phyloP scores from a whole-genome alignment of 2,329 filamentous ascomycete species.

The Ophiostoma perfectum region DNA sequence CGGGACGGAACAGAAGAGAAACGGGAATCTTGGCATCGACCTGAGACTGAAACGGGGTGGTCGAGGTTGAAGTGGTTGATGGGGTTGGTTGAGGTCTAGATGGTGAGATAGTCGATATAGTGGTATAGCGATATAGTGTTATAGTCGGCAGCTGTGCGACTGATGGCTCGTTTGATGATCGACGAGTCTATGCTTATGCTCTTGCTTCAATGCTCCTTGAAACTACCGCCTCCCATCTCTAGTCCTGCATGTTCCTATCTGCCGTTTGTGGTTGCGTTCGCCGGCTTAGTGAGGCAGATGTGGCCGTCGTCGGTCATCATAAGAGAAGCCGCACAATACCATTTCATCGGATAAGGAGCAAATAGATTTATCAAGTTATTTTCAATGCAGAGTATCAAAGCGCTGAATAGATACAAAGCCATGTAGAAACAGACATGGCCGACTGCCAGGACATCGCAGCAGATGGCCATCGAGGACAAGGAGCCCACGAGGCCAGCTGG shows the following conservation, averaged over 20 bases:
- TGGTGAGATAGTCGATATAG: background rate
- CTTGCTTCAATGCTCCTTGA: background rate
- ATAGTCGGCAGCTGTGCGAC: background rate
- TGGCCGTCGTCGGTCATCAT: no score
- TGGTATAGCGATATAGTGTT: background rate
- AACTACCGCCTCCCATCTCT: no score
- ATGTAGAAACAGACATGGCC: no score
- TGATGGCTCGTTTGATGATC: background rate
- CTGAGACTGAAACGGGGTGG: background rate
- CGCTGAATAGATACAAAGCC: no score
- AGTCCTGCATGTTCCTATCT: no score
- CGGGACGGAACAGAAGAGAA: constrained; percentile 3
- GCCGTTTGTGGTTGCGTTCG: no score
- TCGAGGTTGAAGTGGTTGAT: background rate
- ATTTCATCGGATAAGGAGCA: no score
- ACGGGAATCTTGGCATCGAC: background rate
- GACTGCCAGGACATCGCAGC: background rate
- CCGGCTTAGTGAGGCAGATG: no score
- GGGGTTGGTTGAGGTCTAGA: background rate
- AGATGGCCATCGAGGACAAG: background rate
- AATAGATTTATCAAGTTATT: no score
- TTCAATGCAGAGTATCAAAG: no score
- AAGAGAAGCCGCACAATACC: no score
- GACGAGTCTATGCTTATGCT: background rate
- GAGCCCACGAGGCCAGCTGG: background rate